Conservation (phyloP, 257 asterid genomes). For the Prunella vulgaris region DNA sequence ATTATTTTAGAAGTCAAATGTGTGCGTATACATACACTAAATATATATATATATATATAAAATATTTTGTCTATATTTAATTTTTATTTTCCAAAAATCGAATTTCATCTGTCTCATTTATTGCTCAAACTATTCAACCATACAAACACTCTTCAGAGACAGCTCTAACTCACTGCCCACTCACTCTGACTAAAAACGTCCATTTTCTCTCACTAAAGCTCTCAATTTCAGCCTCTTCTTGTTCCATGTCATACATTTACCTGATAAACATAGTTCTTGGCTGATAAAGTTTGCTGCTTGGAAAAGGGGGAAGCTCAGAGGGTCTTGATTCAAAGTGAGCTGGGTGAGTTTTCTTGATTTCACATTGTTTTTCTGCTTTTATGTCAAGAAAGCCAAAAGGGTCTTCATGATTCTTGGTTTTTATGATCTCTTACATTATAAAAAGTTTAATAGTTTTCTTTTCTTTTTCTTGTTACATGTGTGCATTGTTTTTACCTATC, state of each 20-base stretch:
- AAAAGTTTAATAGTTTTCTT: neutral
- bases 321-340: conserved; percentile 27
- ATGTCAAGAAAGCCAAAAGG: conserved; percentile 23
- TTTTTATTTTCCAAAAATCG: conserved; percentile 17
- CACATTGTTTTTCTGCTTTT: conserved; percentile 12
- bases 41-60: neutral
- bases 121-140: conserved; percentile 42
- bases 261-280: neutral
- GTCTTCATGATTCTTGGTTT: conserved; percentile 2
- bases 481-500: neutral
- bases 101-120: conserved; percentile 44
- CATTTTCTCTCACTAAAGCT: conserved; percentile 33
- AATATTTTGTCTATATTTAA: neutral
- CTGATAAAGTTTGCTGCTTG: conserved; percentile 26
- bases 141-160: conserved; percentile 25
- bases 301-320: conserved; percentile 7
- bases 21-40: neutral
- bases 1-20: conserved; percentile 13
- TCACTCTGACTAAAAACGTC: conserved; percentile 16
- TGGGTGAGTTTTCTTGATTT: conserved; percentile 46
- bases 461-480: neutral
- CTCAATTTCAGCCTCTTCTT: conserved; percentile 12
- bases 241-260: conserved; percentile 14
- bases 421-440: neutral
- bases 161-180: conserved; percentile 31